Percentiles rank a stretch among this genome's conserved stretches.
These are phyloP conservation scores for Podaxis pistillaris DNA, from an alignment of 768 basidiomycete species.

Conservation along the genomic window DNA sequence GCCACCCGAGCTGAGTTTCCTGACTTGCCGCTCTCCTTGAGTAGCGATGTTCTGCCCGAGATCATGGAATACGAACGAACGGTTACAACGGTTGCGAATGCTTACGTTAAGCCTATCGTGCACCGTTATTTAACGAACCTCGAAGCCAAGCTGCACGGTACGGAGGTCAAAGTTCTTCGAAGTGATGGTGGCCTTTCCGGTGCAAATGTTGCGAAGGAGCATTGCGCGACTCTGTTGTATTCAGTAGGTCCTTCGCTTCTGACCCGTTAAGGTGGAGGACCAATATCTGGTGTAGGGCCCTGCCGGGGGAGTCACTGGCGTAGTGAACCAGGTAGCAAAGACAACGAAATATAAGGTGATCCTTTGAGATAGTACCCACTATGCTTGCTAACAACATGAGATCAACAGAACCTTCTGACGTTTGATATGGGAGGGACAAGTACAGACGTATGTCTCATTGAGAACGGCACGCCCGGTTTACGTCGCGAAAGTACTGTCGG, in stretches of 20 bases:
- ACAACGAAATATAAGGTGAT: constrained; percentile 16
- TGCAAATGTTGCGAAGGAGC: constrained; percentile 23
- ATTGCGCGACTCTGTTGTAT: constrained; percentile 25
- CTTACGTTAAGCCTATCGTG: constrained; percentile 28
- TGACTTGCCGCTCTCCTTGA: constrained; percentile 23
- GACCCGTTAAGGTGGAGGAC: neutral
- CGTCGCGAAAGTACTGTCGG: constrained; percentile 27
- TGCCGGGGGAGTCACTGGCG: constrained; percentile 27
- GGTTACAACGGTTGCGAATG: constrained; percentile 27
- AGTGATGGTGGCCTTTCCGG: constrained; percentile 27
- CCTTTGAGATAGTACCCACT: neutral
- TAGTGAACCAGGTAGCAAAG: constrained; percentile 19
- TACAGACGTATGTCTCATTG: constrained; percentile 28
- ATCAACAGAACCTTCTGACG: constrained; percentile 23
- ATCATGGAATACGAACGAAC: constrained; percentile 29
- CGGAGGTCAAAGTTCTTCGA: constrained; percentile 24
- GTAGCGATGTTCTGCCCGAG: constrained; percentile 24
- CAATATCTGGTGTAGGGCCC: constrained; percentile 18
- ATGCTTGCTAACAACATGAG: neutral
- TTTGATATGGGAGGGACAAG: constrained; percentile 30
- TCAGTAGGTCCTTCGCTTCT: constrained; percentile 12
- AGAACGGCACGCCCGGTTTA: constrained; percentile 25
- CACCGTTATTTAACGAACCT: constrained; percentile 24
- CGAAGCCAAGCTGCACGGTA: constrained; percentile 19
- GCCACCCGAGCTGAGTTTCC: constrained; percentile 24